These are phyloP conservation scores for Ceratocystis papillata DNA, from an alignment of 2,329 filamentous ascomycete species.

Conservation along the genomic window DNA sequence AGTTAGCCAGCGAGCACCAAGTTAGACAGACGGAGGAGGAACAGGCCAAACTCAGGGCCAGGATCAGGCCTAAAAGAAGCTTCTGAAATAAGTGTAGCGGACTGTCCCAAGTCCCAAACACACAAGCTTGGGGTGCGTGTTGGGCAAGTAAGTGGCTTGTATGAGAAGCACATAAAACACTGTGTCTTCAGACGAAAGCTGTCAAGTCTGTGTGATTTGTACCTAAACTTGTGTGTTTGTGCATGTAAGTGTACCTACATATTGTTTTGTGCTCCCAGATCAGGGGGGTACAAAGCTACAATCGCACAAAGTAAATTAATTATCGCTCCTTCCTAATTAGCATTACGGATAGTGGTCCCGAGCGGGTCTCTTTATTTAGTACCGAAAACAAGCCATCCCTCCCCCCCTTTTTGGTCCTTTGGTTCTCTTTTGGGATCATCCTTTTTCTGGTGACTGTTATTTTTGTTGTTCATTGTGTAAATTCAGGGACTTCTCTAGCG, in stretches of 20 bases:
- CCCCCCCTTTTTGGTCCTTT: neutral
- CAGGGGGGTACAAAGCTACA: neutral
- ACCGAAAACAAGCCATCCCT: neutral
- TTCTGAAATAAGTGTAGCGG: neutral
- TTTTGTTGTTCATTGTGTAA: neutral
- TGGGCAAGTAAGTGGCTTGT: neutral
- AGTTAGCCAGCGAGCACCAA: neutral
- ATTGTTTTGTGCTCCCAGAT: neutral
- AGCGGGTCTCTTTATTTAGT: slow-evolving; percentile 11
- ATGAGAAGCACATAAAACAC: slow-evolving; percentile 4
- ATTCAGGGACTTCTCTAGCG: neutral
- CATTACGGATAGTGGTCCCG: slow-evolving; percentile 10
- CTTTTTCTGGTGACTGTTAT: neutral
- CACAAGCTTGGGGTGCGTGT: neutral
- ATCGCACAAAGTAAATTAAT: neutral
- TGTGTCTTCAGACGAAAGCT: slow-evolving; percentile 17
- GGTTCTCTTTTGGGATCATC: neutral
- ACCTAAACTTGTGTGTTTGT: neutral
- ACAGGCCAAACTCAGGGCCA: neutral
- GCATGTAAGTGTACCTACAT: neutral
- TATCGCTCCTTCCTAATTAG: neutral
- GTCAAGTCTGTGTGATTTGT: slow-evolving; percentile 8
- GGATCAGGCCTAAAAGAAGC: neutral
- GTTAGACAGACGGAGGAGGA: neutral
- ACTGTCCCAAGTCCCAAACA: neutral